Base-by-base conservation (phyloP, 2,329 filamentous ascomycete genomes). In the Aspergillus sp. region DNA sequence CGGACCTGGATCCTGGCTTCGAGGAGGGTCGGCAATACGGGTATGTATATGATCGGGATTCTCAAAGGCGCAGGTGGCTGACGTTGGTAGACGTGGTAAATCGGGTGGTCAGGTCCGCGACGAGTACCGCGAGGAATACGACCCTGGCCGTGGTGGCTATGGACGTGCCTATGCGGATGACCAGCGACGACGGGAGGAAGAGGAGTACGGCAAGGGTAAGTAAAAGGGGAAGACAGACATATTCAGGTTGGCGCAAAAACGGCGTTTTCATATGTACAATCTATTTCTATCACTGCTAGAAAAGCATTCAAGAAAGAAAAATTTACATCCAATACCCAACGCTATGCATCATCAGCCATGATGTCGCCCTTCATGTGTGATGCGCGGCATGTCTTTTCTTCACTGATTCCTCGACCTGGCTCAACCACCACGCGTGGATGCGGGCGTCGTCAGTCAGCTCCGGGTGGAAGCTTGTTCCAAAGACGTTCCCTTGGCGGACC, bases 111-210 rank as follows among this genome's bases (percentile, higher is more conserved):
- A 99, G 80, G 95, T 99, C 64, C 88, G 95, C 66, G 95, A 99
- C 75, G 96, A 99, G 81, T 99, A 98, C 78, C 87, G 95, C 49
- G 92, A 97, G 76, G 95, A 99, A 80, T 99, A 89, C 73, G 95
- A 99, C 74, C 94, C 96, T 62, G 95, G 95, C 15, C 86, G 95
- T 68, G 95, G 95, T 68, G 95, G 95, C 10, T 87, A 93, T 67
- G 94, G 95, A 47, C 85, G 93, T 65, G 91, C 91, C 59, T 83
- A 92, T 61, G 86, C 88, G 66, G 84, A 87, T 30, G 87, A 90
- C 69, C 77, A 82, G 70, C 76, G 81, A 65, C 72, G 78, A 66
- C 85, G 77, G 68, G 83, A 85, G 64, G 84, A 85, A 67, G 84
- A 86, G 49, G 83, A 86, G 63, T 86, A 87, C 64, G 84, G 84